Evolutionary conservation across 768 basidiomycete genomes (phyloP), one percentile per base, ranked within the genome.

Genomic region (Nidularia sp.): DNA sequence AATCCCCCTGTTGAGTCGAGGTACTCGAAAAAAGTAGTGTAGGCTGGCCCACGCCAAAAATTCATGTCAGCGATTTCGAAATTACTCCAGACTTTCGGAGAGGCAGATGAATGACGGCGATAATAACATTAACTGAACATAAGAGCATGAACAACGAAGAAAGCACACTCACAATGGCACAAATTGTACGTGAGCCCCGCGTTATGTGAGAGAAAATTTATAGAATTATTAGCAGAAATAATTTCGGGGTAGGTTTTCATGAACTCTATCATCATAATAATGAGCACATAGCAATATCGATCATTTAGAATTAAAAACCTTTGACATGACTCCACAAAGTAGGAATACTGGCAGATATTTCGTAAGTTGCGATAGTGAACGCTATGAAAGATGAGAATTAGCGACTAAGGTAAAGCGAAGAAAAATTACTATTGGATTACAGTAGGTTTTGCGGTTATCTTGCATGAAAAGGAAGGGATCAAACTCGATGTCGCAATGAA

Each of bases 21-120:
- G 64, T 81, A 79, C 32, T 90, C 81, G 60, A 96, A 96, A 71
- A 86, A 95, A 45, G 81, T 78, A 58, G 80, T 78, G 68, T 97
- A 98, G 0, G 90, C 87, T 57, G 91, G 84, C 1, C 79, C 75
- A 51, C 93, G 74, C 91, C 92, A 96, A 63, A 96, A 90, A 57
- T 91, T 84, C 75, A 97, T 83, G 61, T 86, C 83, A 2, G 83
- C 93, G 53, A 98, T 96, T 69, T 95, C 93, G 60, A 95, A 95
- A 66, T 93, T 95, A 59, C 84, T 88, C 90, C 90, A 93, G 68
- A 84, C 88, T 90, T 49, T 2, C 15, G 1, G 32, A 35, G 34
- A 43, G 32, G 43, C 32, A 34, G 12, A 6, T n/a, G 32, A 6
- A 49, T 9, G 35, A 15, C 36, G 12, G 6, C 34, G 36, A 25